Evolutionary conservation across 1,284 basidiomycete species (phyloP), one percentile per base, ranked within the genome.

Genomic region (Cutaneotrichosporon arboriforme): DNA sequence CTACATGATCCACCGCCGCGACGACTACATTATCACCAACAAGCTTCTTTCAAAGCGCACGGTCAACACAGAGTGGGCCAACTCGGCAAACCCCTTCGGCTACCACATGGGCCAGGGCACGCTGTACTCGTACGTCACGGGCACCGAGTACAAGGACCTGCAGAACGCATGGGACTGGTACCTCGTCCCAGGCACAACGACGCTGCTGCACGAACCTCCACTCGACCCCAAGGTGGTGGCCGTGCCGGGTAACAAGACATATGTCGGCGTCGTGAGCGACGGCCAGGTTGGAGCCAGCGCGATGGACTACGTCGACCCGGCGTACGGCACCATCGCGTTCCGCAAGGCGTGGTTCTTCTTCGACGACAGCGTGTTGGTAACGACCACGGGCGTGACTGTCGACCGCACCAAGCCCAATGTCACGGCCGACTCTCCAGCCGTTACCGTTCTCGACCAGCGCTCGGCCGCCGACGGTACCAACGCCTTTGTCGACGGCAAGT

Each of bases 281-380:
- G 83, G 81, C 4, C 66, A 65, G 26, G 66, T 79, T 39, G 84
- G 84, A 8, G 69, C 80, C 8, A 79, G 80, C 0, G 82, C 77
- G 17, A 84, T 85, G 83, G 63, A 65, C 43, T 68, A 60, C 37
- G 21, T 55, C 31, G 66, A 85, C 62, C 84, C 84, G 1, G 53
- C 73, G 40, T 84, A 83, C 4, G 64, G 73, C n/a, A 66, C 78
- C 4, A 66, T 86, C 41, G 70, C 73, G 52, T 87, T 81, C 78
- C 82, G 83, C 62, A 86, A 86, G 69, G 79, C 81, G 0, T 85
- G 82, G 81, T 85, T 86, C 74, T 86, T 84, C 79, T 77, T 87
- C 55, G 78, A 82, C 46, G 74, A 80, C 59, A 80, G 83, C 62
- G 75, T 83, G 36, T 80, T 81, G 59, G 81, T 86, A 60, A 82